Evolutionary conservation across 1,139 yeast species (phyloP).

Genomic region (Diutina catenulata): DNA sequence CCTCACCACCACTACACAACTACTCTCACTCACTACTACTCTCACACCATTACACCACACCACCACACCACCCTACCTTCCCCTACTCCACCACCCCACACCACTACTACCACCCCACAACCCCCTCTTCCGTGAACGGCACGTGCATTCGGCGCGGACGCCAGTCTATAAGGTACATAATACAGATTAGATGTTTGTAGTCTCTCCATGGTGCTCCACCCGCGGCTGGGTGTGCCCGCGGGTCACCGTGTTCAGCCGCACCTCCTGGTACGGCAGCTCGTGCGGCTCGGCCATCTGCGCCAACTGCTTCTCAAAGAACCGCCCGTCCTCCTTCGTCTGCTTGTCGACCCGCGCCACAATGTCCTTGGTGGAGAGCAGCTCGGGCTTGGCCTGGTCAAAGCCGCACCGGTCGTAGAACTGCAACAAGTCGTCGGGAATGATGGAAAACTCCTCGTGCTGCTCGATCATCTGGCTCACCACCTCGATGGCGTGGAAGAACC

Average conservation of each 20-base stretch:
- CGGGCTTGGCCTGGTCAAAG: constrained; percentile 14
- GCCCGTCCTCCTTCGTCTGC: constrained; percentile 19
- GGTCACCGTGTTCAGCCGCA: background rate
- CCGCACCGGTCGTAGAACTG: constrained; percentile 26
- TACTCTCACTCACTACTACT: no score
- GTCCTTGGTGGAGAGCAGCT: constrained; percentile 22
- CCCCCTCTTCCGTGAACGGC: no score
- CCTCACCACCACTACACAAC: no score
- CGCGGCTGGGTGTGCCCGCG: constrained; percentile 4
- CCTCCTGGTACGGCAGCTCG: background rate
- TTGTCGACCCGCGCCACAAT: constrained; percentile 24
- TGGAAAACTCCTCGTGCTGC: constrained; percentile 67
- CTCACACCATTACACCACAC: no score
- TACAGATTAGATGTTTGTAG: no score
- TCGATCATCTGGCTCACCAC: constrained; percentile 80
- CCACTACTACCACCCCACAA: no score
- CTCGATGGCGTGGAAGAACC: constrained; percentile 82
- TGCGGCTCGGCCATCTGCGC: constrained; percentile 9
- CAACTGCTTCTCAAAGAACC: constrained; percentile 16
- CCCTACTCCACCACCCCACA: no score
- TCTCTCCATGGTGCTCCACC: no score
- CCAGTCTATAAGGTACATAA: no score
- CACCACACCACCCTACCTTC: no score
- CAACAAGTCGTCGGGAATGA: constrained; percentile 53
- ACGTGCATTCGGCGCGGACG: no score